phyloP scores from a whole-genome alignment of 2,329 filamentous ascomycete genomes.

The Ascochyta fabae region DNA sequence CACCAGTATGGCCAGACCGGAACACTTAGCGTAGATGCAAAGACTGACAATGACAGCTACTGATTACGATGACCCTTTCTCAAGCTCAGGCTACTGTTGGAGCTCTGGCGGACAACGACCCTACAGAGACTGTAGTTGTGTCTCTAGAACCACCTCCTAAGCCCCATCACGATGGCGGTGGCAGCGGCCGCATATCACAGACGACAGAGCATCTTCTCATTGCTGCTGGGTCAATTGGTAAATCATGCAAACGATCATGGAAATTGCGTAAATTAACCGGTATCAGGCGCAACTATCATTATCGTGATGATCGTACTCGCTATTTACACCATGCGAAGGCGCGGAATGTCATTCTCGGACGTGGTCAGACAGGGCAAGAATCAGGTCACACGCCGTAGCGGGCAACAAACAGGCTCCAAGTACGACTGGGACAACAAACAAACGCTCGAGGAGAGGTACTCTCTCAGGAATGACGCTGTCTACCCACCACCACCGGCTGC shows the following conservation, averaged over 20 bases:
- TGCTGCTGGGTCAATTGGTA: conserved; percentile 51
- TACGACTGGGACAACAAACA: conserved; percentile 37
- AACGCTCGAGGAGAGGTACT: conserved; percentile 31
- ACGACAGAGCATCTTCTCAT: conserved; percentile 50
- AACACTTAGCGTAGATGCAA: not conserved
- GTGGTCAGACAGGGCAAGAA: conserved; percentile 34
- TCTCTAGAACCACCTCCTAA: conserved; percentile 28
- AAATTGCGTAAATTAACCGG: conserved; percentile 20
- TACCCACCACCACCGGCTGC: conserved; percentile 35
- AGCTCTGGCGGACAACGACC: conserved; percentile 31
- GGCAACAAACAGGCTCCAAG: conserved; percentile 32
- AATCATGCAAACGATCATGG: not conserved
- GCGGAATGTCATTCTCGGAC: conserved; percentile 42
- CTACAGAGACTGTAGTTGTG: conserved; percentile 36
- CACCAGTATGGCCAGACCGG: conserved; percentile 29
- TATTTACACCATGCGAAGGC: conserved; percentile 48
- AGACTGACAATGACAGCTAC: conserved; percentile 32
- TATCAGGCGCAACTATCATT: conserved; percentile 47
- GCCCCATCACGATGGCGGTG: conserved; percentile 22
- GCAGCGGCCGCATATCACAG: conserved; percentile 40
- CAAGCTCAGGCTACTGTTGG: conserved; percentile 20
- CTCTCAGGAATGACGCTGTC: conserved; percentile 32
- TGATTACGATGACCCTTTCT: conserved; percentile 31
- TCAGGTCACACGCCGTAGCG: conserved; percentile 30
- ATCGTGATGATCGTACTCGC: conserved; percentile 46